phyloP scores from a whole-genome alignment of 768 basidiomycete genomes.

The Podaxis sp. region DNA sequence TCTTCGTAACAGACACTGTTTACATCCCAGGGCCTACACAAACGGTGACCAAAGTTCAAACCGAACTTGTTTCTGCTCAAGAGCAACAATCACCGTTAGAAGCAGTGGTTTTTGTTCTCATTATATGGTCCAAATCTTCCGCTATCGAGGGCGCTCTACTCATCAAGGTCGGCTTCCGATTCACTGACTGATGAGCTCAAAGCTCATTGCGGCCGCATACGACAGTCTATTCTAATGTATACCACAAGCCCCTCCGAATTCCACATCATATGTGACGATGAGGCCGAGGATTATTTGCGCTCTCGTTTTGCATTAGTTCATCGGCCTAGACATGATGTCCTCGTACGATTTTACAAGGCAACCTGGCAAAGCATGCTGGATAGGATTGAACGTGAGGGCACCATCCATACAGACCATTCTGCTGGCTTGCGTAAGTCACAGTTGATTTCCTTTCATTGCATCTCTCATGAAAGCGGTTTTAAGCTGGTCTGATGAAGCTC shows the following conservation, averaged over 20 bases:
- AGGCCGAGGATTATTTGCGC: slow-evolving; percentile 34
- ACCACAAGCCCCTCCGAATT: slow-evolving; percentile 33
- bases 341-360: slow-evolving; percentile 38
- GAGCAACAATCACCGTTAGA: slow-evolving; percentile 2
- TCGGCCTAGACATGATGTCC: slow-evolving; percentile 30
- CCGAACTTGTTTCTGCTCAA: background rate
- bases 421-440: slow-evolving; percentile 41
- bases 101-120: slow-evolving; percentile 36
- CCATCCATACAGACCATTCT: slow-evolving; percentile 40
- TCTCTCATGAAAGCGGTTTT: background rate
- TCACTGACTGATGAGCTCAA: background rate
- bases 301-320: slow-evolving; percentile 32
- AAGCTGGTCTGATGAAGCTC: slow-evolving; percentile 49
- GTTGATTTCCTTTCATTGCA: background rate
- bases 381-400: slow-evolving; percentile 41
- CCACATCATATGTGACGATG: slow-evolving; percentile 42
- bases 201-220: background rate
- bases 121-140: slow-evolving; percentile 39
- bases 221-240: slow-evolving; percentile 35
- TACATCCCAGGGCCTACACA: background rate
- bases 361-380: slow-evolving; percentile 36
- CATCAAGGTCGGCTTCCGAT: slow-evolving; percentile 30
- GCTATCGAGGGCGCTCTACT: slow-evolving; percentile 38
- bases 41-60: background rate
- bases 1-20: background rate